phyloP scores from a whole-genome alignment of 2,329 filamentous ascomycete species.

The Aphanocladium album region DNA sequence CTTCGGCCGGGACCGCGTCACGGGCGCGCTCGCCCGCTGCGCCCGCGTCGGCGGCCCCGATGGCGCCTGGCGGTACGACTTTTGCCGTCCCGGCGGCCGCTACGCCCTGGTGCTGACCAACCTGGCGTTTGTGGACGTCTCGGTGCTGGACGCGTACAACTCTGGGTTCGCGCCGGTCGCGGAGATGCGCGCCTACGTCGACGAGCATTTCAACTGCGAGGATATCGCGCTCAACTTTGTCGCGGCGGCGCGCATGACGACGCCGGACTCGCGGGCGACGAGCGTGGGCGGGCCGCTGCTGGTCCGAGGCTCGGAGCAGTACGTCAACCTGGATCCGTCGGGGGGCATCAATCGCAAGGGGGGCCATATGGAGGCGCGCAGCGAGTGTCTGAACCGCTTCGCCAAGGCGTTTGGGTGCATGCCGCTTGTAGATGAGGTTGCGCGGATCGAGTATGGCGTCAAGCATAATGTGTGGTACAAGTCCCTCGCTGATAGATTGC shows the following conservation, averaged over 20 bases:
- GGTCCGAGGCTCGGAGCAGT: constrained; percentile 28
- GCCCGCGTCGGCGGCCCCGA: constrained; percentile 20
- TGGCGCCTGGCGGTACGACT: constrained; percentile 27
- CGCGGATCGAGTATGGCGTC: not conserved
- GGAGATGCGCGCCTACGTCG: constrained; percentile 32
- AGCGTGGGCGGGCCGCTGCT: constrained; percentile 31
- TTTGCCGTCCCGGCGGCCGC: constrained; percentile 26
- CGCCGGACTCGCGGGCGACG: not conserved
- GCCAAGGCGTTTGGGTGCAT: constrained; percentile 30
- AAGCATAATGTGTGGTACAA: not conserved
- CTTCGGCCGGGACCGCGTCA: constrained; percentile 30
- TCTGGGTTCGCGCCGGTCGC: constrained; percentile 27
- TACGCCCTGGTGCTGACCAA: constrained; percentile 35
- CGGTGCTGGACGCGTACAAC: constrained; percentile 34
- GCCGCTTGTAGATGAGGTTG: constrained; percentile 21
- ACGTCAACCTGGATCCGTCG: constrained; percentile 27
- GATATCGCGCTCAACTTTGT: constrained; percentile 36
- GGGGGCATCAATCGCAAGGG: constrained; percentile 29
- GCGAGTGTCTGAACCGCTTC: constrained; percentile 31
- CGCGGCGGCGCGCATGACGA: constrained; percentile 22
- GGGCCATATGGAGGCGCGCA: constrained; percentile 30
- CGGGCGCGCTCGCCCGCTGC: constrained; percentile 34
- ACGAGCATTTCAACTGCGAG: constrained; percentile 36
- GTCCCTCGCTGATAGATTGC: not conserved
- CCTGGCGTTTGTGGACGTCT: constrained; percentile 33